phyloP scores from a whole-genome alignment of 1,284 basidiomycete species.

The Ganoderma lingzhi region DNA sequence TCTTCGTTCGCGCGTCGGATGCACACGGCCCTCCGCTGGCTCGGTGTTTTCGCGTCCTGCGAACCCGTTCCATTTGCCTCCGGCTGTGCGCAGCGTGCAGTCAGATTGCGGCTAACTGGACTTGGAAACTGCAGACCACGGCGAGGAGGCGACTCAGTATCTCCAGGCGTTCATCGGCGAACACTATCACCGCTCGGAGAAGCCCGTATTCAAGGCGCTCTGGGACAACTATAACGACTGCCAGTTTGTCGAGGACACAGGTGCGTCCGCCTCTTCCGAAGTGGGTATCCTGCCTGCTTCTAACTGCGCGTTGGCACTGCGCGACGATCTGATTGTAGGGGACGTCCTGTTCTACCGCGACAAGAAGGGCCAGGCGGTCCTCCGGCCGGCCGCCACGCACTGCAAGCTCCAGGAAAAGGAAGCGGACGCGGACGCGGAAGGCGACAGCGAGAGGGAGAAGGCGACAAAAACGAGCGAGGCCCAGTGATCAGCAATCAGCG shows the following conservation, averaged over 20 bases:
- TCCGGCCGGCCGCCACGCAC: slow-evolving; percentile 30
- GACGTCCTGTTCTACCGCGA: slow-evolving; percentile 39
- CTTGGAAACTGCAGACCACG: slow-evolving; percentile 46
- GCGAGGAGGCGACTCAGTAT: slow-evolving; percentile 58
- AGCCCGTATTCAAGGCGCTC: slow-evolving; percentile 58
- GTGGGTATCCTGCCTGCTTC: slow-evolving; percentile 32
- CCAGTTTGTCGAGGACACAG: slow-evolving; percentile 76
- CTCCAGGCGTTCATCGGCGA: slow-evolving; percentile 61
- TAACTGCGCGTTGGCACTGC: not conserved
- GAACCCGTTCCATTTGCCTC: not conserved
- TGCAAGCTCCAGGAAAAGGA: slow-evolving; percentile 7
- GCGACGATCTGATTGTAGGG: slow-evolving; percentile 20
- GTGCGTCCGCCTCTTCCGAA: slow-evolving; percentile 25
- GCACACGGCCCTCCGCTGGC: not conserved
- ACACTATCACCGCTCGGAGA: slow-evolving; percentile 57
- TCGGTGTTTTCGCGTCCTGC: not conserved
- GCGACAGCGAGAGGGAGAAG: not conserved
- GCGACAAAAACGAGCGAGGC: not conserved
- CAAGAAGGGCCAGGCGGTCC: slow-evolving; percentile 32
- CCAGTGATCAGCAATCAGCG: slow-evolving; percentile 3
- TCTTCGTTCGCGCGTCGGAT: not conserved
- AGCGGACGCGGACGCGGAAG: not conserved
- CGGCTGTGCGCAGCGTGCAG: not conserved
- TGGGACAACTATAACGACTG: slow-evolving; percentile 68
- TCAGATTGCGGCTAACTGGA: slow-evolving; percentile 5